phyloP scores from a whole-genome alignment of 2,329 filamentous ascomycete genomes.

The Ascosphaera apis region DNA sequence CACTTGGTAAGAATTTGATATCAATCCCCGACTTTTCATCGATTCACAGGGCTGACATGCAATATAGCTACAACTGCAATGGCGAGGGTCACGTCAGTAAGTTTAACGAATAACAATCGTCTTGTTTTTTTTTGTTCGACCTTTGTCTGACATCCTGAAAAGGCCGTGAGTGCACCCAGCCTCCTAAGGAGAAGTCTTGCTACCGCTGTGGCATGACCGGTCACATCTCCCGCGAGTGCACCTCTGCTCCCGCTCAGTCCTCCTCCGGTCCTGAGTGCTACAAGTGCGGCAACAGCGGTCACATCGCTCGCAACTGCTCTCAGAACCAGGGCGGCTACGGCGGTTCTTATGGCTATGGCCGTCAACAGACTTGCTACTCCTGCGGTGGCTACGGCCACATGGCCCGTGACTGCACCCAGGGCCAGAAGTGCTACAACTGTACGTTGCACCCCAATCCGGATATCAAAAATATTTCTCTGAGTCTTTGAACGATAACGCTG shows the following conservation, averaged over 20 bases:
- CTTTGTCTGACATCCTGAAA: not conserved
- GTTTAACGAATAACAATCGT: slow-evolving; percentile 11
- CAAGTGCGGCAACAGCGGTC: slow-evolving; percentile 92
- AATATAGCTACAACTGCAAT: slow-evolving; percentile 54
- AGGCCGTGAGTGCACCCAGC: slow-evolving; percentile 79
- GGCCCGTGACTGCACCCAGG: slow-evolving; percentile 94
- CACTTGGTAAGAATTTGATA: slow-evolving; percentile 42
- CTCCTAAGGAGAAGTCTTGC: slow-evolving; percentile 61
- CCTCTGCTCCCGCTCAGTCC: slow-evolving; percentile 24
- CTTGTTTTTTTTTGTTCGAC: slow-evolving; percentile 7
- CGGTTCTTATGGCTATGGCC: slow-evolving; percentile 25
- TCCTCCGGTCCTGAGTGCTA: slow-evolving; percentile 56
- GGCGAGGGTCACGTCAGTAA: slow-evolving; percentile 62
- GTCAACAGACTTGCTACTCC: slow-evolving; percentile 83
- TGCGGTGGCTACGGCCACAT: slow-evolving; percentile 95
- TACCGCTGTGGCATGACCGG: slow-evolving; percentile 49
- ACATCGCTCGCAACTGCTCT: slow-evolving; percentile 57
- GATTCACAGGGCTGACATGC: slow-evolving; percentile 1
- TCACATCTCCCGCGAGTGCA: slow-evolving; percentile 67
- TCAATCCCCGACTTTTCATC: slow-evolving; percentile 6
- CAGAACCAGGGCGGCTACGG: slow-evolving; percentile 27
- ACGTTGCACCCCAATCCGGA: slow-evolving; percentile 11
- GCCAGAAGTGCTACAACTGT: slow-evolving; percentile 99
- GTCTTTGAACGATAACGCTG: slow-evolving; percentile 3
- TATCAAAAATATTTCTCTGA: not conserved